Conservation (phyloP, 2,329 filamentous ascomycete species). For the Aspergillus chevalieri region DNA sequence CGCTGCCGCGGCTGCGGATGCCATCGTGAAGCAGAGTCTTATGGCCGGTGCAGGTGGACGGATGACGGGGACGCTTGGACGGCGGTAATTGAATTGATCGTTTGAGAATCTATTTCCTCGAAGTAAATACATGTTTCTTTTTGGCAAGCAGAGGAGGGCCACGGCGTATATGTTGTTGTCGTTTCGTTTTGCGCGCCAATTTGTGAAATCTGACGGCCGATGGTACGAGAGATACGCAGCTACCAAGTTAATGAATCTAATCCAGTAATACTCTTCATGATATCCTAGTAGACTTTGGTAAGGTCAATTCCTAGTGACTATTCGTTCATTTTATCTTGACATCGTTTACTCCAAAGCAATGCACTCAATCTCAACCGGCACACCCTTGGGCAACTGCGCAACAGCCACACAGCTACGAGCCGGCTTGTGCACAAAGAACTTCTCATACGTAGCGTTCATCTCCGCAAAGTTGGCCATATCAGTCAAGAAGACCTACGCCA, state of each 20-base stretch:
- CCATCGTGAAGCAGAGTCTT: slow-evolving; percentile 91
- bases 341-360: slow-evolving; percentile 49
- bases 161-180: not conserved
- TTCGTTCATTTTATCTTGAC: not conserved
- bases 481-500: slow-evolving; percentile 65
- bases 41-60: slow-evolving; percentile 51
- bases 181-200: too few relatives aligned
- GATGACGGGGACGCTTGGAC: slow-evolving; percentile 43
- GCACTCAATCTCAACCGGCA: slow-evolving; percentile 60
- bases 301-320: not conserved
- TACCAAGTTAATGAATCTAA: not conserved
- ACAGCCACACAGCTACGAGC: slow-evolving; percentile 59
- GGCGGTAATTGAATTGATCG: slow-evolving; percentile 16
- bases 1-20: slow-evolving; percentile 81
- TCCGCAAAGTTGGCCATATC: slow-evolving; percentile 85
- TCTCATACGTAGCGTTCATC: slow-evolving; percentile 68
- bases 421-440: slow-evolving; percentile 62
- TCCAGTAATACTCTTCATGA: not conserved
- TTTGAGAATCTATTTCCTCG: slow-evolving; percentile 1
- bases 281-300: not conserved
- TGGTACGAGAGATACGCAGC: not conserved
- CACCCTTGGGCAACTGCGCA: slow-evolving; percentile 57
- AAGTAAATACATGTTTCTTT: too few relatives aligned
- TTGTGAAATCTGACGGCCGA: not conserved
- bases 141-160: too few relatives aligned